Evolutionary conservation across 1,284 basidiomycete species (phyloP).

Genomic region (Irpex lacteus): DNA sequence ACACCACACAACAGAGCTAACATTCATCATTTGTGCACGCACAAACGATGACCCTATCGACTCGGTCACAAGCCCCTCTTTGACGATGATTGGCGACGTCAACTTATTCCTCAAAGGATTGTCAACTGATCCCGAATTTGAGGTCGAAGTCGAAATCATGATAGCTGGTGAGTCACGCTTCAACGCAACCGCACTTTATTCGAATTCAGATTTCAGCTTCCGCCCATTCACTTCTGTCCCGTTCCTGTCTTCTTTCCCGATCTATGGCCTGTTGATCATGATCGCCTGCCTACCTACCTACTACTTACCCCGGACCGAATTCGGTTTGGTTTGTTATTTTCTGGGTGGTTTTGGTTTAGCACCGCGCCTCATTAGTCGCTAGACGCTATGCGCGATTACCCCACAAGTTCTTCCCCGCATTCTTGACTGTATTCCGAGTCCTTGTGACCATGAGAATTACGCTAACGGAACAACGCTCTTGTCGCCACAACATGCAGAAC

Average conservation of each 20-base stretch:
- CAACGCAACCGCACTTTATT: background rate
- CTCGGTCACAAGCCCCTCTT: constrained; percentile 31
- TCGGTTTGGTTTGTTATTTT: background rate
- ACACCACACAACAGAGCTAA: constrained; percentile 58
- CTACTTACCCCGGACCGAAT: background rate
- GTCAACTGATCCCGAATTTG: constrained; percentile 42
- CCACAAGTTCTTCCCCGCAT: background rate
- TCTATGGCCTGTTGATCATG: background rate
- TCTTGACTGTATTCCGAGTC: background rate
- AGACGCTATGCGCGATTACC: background rate
- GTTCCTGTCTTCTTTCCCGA: background rate
- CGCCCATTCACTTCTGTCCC: background rate
- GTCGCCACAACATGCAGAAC: constrained; percentile 39
- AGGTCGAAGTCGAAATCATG: constrained; percentile 79
- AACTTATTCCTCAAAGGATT: constrained; percentile 82
- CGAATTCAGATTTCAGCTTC: background rate
- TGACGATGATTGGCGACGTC: constrained; percentile 89
- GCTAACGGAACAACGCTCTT: no score
- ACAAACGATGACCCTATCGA: constrained; percentile 23
- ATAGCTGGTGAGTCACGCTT: constrained; percentile 59
- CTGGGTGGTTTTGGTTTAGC: background rate
- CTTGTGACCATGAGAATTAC: no score
- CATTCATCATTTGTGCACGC: constrained; percentile 82
- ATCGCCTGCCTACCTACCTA: no score
- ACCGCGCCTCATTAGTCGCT: background rate